Conservation (phyloP, 1,284 basidiomycete species). For the Golubevia pallescens region DNA sequence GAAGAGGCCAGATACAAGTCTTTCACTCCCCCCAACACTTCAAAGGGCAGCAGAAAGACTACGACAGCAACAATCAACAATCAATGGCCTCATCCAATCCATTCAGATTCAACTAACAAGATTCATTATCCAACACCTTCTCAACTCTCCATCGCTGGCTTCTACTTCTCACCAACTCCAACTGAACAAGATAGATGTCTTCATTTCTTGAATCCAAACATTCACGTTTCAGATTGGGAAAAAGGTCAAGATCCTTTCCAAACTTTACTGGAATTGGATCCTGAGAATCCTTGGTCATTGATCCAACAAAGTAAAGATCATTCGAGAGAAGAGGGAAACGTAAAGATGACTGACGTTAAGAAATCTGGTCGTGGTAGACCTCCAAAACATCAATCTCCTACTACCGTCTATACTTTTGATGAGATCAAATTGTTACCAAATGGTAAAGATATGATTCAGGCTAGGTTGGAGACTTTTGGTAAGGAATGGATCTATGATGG, state of each 20-base stretch:
- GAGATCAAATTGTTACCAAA: slow-evolving; percentile 33
- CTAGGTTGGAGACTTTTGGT: slow-evolving; percentile 46
- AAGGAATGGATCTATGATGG: slow-evolving; percentile 50
- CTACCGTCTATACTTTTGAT: slow-evolving; percentile 23
- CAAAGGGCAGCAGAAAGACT: too few species aligned
- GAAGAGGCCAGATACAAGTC: too few species aligned
- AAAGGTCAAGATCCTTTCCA: slow-evolving; percentile 26
- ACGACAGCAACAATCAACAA: too few species aligned
- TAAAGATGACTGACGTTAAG: too few species aligned
- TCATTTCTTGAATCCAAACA: slow-evolving; percentile 21
- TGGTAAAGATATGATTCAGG: slow-evolving; percentile 43
- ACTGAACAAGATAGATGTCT: slow-evolving; percentile 28
- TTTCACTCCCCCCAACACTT: too few species aligned
- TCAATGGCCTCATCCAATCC: too few species aligned
- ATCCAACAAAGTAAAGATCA: slow-evolving; percentile 18
- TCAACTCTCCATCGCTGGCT: slow-evolving; percentile 33
- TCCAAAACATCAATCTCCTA: too few species aligned
- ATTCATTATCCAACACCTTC: slow-evolving; percentile 30
- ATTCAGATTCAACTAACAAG: too few species aligned
- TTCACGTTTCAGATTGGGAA: slow-evolving; percentile 24
- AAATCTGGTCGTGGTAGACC: too few species aligned
- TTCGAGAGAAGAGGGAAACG: too few species aligned
- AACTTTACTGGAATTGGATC: slow-evolving; percentile 21
- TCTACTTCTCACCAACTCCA: slow-evolving; percentile 28
- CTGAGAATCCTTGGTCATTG: slow-evolving; percentile 30